Conservation (phyloP, 805 yeast genomes). For the Martiniozyma abietophila region DNA sequence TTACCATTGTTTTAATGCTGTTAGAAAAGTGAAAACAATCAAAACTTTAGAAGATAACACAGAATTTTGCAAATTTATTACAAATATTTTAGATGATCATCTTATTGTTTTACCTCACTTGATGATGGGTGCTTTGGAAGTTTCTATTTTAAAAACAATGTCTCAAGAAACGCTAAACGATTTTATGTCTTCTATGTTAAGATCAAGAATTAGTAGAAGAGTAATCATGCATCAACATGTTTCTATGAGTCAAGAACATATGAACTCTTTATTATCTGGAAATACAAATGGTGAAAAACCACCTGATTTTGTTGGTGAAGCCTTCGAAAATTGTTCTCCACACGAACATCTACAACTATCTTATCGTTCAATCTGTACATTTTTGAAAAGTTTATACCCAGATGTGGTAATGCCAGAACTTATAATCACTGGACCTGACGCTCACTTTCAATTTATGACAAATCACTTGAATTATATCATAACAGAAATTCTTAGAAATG, state of each 20-base stretch:
- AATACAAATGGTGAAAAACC: slow-evolving; percentile 41
- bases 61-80: slow-evolving; percentile 55
- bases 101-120: slow-evolving; percentile 75
- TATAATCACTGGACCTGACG: slow-evolving; percentile 65
- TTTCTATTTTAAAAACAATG: slow-evolving; percentile 47
- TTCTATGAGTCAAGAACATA: slow-evolving; percentile 60
- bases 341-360: slow-evolving; percentile 53
- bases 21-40: slow-evolving; percentile 65
- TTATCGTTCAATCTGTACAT: slow-evolving; percentile 38
- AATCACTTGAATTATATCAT: slow-evolving; percentile 80
- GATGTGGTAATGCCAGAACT: slow-evolving; percentile 61
- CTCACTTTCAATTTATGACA: slow-evolving; percentile 72
- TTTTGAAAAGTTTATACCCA: slow-evolving; percentile 46
- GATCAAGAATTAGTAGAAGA: slow-evolving; percentile 84
- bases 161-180: slow-evolving; percentile 59
- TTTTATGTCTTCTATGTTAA: slow-evolving; percentile 65
- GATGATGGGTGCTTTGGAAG: slow-evolving; percentile 89
- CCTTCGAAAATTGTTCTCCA: slow-evolving; percentile 72
- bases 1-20: slow-evolving; percentile 77
- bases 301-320: slow-evolving; percentile 60
- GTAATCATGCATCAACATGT: slow-evolving; percentile 88
- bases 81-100: slow-evolving; percentile 66
- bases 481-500: slow-evolving; percentile 81
- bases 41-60: slow-evolving; percentile 66
- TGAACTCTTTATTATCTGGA: slow-evolving; percentile 17